Percentiles rank a stretch among this genome's conserved stretches.
Evolutionary conservation across 441 rosid species (phyloP).

Genomic region (Biscutella laevigata): DNA sequence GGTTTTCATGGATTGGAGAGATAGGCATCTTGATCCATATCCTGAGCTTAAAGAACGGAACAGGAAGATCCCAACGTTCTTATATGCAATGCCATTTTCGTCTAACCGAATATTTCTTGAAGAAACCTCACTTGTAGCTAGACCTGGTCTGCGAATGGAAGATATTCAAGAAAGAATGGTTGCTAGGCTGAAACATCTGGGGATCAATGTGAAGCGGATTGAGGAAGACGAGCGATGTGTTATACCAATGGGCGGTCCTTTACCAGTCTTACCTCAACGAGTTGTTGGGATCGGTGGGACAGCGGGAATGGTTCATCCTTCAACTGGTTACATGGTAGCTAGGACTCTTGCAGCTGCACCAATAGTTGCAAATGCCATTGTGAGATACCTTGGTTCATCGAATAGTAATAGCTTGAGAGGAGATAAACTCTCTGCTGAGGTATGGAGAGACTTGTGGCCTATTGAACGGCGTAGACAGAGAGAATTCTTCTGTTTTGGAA

Average conservation of each 20-base stretch:
- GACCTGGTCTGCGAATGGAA: constrained; percentile 67
- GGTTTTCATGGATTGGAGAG: constrained; percentile 98
- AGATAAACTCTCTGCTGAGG: constrained; percentile 53
- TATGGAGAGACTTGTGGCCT: constrained; percentile 95
- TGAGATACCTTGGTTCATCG: constrained; percentile 48
- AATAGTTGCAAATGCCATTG: constrained; percentile 67
- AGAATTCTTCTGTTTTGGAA: constrained; percentile 96
- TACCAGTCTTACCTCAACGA: constrained; percentile 86
- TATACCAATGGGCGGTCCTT: constrained; percentile 96
- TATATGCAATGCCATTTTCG: constrained; percentile 92
- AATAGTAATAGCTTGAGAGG: constrained; percentile 33
- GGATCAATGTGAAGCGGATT: constrained; percentile 68
- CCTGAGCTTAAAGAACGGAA: constrained; percentile 48
- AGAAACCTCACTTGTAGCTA: constrained; percentile 84
- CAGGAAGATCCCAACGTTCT: constrained; percentile 67
- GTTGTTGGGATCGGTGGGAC: constrained; percentile 93
- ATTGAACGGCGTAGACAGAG: constrained; percentile 79
- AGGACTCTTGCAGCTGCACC: constrained; percentile 97
- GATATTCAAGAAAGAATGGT: constrained; percentile 93
- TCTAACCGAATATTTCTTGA: constrained; percentile 67
- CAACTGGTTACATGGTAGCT: constrained; percentile 98
- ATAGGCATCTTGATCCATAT: constrained; percentile 49
- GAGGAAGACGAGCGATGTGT: constrained; percentile 90
- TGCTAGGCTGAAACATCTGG: constrained; percentile 76
- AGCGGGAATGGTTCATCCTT: constrained; percentile 97